A percentile compares a stretch with the other conserved stretches of the same genome.
phyloP scores from a whole-genome alignment of 257 asterid species.

The Echium plantagineum region DNA sequence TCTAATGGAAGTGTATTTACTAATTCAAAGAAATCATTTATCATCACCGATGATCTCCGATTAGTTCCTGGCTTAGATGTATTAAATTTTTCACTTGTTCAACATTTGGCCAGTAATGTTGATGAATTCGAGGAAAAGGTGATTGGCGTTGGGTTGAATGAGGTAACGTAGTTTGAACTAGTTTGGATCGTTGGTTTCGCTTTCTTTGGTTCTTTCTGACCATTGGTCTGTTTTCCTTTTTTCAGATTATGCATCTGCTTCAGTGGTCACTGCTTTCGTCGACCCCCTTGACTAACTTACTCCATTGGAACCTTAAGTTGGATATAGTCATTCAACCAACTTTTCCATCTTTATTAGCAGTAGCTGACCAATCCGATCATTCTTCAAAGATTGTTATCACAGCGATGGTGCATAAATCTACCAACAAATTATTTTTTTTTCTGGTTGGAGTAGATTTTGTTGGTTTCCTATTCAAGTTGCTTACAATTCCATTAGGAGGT shows the following conservation, averaged over 20 bases:
- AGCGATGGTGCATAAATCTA: slow-evolving; percentile 11
- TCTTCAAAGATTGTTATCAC: slow-evolving; percentile 6
- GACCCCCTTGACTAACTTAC: slow-evolving; percentile 15
- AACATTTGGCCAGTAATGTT: background rate
- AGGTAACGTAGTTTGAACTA: slow-evolving; percentile 4
- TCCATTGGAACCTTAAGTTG: background rate
- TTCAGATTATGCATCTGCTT: slow-evolving; percentile 13
- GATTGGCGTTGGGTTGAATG: slow-evolving; percentile 6
- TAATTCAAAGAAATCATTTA: background rate
- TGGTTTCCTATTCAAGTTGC: too few relatives aligned
- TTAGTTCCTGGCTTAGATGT: slow-evolving; percentile 6
- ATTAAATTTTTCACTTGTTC: slow-evolving; percentile 1
- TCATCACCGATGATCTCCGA: slow-evolving; percentile 8
- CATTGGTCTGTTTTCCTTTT: too few relatives aligned
- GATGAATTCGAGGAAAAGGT: background rate
- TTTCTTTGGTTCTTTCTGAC: too few relatives aligned
- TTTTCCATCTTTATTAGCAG: background rate
- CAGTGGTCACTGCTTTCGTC: slow-evolving; percentile 3
- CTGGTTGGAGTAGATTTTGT: slow-evolving; percentile 14
- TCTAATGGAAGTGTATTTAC: slow-evolving; percentile 7
- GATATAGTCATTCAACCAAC: background rate
- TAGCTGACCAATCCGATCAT: background rate
- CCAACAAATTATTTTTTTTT: slow-evolving; percentile 10
- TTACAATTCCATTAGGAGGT: too few relatives aligned
- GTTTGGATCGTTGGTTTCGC: too few relatives aligned